Percentiles rank a stretch among this genome's conserved stretches.
phyloP scores from a whole-genome alignment of 164 flowering plant species.

The Berberis thunbergii region DNA sequence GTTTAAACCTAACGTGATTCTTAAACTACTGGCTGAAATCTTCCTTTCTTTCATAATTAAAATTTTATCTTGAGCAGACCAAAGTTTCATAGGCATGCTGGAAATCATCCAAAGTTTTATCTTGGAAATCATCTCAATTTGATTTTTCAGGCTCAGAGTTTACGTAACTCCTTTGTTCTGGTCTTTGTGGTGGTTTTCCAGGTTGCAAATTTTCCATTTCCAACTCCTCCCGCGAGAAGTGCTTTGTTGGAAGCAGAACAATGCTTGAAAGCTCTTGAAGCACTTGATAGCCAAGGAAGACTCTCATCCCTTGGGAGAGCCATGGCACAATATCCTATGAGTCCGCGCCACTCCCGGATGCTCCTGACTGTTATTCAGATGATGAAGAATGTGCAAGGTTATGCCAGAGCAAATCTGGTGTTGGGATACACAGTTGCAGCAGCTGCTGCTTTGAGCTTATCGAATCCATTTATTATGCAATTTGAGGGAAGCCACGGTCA shows the following conservation, averaged over 20 bases:
- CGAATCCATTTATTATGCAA: slow-evolving; percentile 59
- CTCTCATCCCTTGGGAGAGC: slow-evolving; percentile 52
- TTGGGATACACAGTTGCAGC: slow-evolving; percentile 74
- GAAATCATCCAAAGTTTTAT: not conserved
- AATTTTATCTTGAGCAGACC: not conserved
- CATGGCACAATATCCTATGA: slow-evolving; percentile 90
- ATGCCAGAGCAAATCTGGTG: slow-evolving; percentile 50
- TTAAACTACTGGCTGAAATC: no score
- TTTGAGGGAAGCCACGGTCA: slow-evolving; percentile 32
- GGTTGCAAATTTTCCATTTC: not conserved
- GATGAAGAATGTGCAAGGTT: slow-evolving; percentile 29
- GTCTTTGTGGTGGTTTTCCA: not conserved
- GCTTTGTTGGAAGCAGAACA: not conserved
- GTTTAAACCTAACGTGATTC: no score
- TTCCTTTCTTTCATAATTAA: no score
- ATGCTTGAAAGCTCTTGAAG: not conserved
- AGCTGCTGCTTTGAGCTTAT: slow-evolving; percentile 80
- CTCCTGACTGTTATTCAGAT: slow-evolving; percentile 74
- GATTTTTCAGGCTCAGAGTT: not conserved
- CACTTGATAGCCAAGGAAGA: slow-evolving; percentile 22
- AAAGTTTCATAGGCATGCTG: not conserved
- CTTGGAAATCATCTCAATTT: not conserved
- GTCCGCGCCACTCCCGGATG: slow-evolving; percentile 96
- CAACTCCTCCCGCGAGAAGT: not conserved
- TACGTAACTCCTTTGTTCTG: not conserved